phyloP scores from a whole-genome alignment of 345 rosid genomes.

The Luvunga scandens region DNA sequence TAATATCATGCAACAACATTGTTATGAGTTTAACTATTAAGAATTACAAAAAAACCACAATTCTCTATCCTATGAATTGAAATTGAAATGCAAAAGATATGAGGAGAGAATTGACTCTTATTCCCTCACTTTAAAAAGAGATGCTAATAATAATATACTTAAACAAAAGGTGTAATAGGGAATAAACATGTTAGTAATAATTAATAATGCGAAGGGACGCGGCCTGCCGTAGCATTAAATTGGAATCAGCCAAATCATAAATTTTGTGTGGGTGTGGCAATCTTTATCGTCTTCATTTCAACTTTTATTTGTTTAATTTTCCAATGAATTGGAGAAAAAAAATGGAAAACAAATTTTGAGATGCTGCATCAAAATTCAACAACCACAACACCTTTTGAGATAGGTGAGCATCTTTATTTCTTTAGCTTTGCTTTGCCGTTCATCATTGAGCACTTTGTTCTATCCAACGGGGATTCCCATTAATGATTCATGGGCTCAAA shows the following conservation, averaged over 20 bases:
- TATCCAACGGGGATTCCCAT: slow-evolving; percentile 30
- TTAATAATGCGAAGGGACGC: slow-evolving; percentile 15
- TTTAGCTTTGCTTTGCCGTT: slow-evolving; percentile 21
- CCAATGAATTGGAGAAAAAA: background rate
- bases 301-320: background rate
- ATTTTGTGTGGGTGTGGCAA: background rate
- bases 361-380: slow-evolving; percentile 15
- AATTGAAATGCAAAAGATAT: background rate
- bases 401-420: slow-evolving; percentile 33
- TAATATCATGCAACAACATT: background rate
- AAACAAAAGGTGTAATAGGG: background rate
- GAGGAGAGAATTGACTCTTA: background rate
- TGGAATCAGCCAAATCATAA: background rate
- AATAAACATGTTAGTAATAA: background rate
- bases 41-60: background rate
- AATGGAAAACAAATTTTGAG: background rate
- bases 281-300: background rate
- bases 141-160: background rate
- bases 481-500: background rate
- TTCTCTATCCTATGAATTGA: background rate
- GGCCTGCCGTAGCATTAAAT: slow-evolving; percentile 24
- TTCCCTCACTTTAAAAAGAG: slow-evolving; percentile 8
- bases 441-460: slow-evolving; percentile 25
- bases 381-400: slow-evolving; percentile 17
- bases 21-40: background rate